Evolutionary conservation across 176 grass and related monocot genomes (phyloP), one percentile per base, ranked within the genome.

Genomic region (Bonia amplexicaulis): DNA sequence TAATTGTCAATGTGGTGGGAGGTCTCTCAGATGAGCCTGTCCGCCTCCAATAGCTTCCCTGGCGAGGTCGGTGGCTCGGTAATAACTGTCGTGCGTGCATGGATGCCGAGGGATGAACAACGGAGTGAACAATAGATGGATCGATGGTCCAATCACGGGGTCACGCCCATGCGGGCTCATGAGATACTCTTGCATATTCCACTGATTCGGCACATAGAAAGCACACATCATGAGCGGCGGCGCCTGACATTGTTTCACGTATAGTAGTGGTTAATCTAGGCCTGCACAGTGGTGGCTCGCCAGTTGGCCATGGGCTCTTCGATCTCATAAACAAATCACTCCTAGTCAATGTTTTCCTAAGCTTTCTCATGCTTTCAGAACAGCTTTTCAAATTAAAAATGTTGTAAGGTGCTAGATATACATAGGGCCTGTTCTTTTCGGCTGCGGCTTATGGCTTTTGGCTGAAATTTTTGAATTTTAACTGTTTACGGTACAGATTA

Each of bases 201-300:
- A 76, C 82, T 51, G 83, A 33, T 31, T 15, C 69, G 17, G 77
- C 83, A 62, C 83, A 71, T 86, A 62, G 78, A 63, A 81, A 76
- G 71, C 61, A 59, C 77, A 37, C 46, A 81, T n/a, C 70, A 29
- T 22, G 25, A 71, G 77, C 71, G 83, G 71, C 87, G 82, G 74
- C 66, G 69, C 47, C 46, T 29, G 78, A 46, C 78, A 41, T 27
- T 3, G 69, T 33, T 69, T 31, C 77, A 42, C 55, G 4, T 52
- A 23, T n/a, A 14, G 1, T 68, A 62, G 6, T 27, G 11, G 6
- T 46, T 79, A 26, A 52, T 51, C 60, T 17, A 5, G 62, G 35
- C 23, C 2, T 25, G 22, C 13, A 1, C 72, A 16, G 54, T 54
- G 68, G 68, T 73, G 69, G 77, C 48, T 77, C 82, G 37, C 58